Conservation (phyloP, 768 basidiomycete genomes). For the Myochromella boudieri region DNA sequence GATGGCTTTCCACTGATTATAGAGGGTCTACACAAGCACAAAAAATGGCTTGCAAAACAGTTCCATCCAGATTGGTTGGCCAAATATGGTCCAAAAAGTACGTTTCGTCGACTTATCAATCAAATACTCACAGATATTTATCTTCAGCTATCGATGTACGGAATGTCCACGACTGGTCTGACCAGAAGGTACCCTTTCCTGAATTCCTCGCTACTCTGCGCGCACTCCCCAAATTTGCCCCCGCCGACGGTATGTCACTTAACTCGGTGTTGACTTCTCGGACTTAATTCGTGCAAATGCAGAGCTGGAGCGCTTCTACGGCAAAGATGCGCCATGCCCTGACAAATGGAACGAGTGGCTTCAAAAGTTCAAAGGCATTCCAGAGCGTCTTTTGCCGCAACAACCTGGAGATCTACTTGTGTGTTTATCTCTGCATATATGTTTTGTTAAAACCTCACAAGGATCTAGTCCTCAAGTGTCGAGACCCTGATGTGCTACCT, state of each 20-base stretch:
- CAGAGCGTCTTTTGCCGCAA: constrained; percentile 50
- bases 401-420: constrained; percentile 55
- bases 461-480: constrained; percentile 49
- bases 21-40: constrained; percentile 53
- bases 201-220: constrained; percentile 54
- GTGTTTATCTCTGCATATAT: neutral
- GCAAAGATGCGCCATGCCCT: constrained; percentile 78
- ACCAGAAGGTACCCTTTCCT: constrained; percentile 47
- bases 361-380: constrained; percentile 43
- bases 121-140: constrained; percentile 1
- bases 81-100: constrained; percentile 28
- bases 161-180: constrained; percentile 59
- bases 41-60: constrained; percentile 51
- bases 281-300: constrained; percentile 5
- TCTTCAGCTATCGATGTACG: constrained; percentile 59
- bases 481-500: constrained; percentile 88
- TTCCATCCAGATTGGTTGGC: constrained; percentile 60
- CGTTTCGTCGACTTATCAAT: constrained; percentile 1
- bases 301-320: constrained; percentile 69
- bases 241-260: constrained; percentile 38
- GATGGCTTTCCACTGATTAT: constrained; percentile 65
- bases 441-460: neutral
- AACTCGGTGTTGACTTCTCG: neutral
- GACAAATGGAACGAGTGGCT: constrained; percentile 65
- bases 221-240: constrained; percentile 30